These are phyloP conservation scores for Pugionium cornutum DNA, from an alignment of 345 rosid species.

Conservation along the genomic window DNA sequence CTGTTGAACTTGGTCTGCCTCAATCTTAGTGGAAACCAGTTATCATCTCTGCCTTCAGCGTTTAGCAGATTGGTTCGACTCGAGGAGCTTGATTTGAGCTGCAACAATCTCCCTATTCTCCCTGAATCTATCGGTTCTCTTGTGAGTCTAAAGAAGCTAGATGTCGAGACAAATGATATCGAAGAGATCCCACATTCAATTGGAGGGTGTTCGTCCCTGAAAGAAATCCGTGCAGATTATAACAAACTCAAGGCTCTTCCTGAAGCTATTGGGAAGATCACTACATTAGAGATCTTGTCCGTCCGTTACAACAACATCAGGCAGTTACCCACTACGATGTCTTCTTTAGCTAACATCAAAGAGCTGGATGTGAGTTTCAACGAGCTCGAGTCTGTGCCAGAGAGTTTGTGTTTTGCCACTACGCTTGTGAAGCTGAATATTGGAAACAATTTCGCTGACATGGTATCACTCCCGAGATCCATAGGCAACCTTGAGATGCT, in stretches of 20 bases:
- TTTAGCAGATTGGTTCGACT: conserved; percentile 67
- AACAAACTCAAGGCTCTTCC: conserved; percentile 98
- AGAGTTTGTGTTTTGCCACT: conserved; percentile 93
- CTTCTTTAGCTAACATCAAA: conserved; percentile 67
- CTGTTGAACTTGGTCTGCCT: conserved; percentile 66
- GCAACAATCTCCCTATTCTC: conserved; percentile 58
- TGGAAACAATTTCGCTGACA: conserved; percentile 91
- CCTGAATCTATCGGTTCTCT: conserved; percentile 89
- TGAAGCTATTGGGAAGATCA: conserved; percentile 91
- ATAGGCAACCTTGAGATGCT: conserved; percentile 97
- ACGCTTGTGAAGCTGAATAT: conserved; percentile 88
- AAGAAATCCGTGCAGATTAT: conserved; percentile 79
- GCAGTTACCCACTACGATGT: conserved; percentile 90
- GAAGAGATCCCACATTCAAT: conserved; percentile 87
- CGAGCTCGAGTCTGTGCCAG: conserved; percentile 94
- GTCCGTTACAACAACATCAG: conserved; percentile 92
- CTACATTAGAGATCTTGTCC: conserved; percentile 67
- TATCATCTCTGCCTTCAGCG: conserved; percentile 68
- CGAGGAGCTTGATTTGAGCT: conserved; percentile 83
- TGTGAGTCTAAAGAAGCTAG: conserved; percentile 61
- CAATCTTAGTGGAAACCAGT: conserved; percentile 73
- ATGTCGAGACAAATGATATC: conserved; percentile 77
- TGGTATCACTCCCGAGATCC: conserved; percentile 76
- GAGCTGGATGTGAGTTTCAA: conserved; percentile 96
- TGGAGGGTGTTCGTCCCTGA: conserved; percentile 69